phyloP scores from a whole-genome alignment of 768 basidiomycete species.

The Russula sp. region DNA sequence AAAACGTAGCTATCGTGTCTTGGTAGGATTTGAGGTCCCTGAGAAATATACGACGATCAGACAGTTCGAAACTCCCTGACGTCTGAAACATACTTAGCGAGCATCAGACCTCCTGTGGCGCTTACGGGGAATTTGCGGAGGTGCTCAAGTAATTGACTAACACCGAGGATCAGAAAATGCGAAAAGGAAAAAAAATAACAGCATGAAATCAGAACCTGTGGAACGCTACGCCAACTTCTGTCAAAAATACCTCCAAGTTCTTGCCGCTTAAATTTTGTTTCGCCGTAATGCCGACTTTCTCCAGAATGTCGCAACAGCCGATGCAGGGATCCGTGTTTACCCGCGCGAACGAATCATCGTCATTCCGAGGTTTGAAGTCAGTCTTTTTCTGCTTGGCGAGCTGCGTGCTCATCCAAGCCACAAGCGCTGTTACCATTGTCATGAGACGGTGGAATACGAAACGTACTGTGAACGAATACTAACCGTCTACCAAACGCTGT shows the following conservation, averaged over 20 bases:
- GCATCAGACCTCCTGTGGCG: conserved; percentile 94
- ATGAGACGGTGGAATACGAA: not conserved
- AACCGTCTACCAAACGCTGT: conserved; percentile 81
- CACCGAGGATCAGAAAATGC: conserved; percentile 3
- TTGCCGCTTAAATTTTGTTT: conserved; percentile 82
- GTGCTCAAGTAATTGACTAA: conserved; percentile 87
- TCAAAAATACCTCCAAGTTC: conserved; percentile 88
- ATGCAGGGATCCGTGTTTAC: conserved; percentile 94
- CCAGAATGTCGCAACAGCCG: conserved; percentile 79
- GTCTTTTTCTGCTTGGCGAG: conserved; percentile 91
- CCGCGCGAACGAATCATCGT: conserved; percentile 90
- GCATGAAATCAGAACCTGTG: conserved; percentile 56
- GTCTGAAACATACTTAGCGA: conserved; percentile 73
- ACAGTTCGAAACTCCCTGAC: too few relatives aligned
- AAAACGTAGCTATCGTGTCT: conserved; percentile 81
- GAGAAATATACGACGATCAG: conserved; percentile 15
- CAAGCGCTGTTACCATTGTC: conserved; percentile 48
- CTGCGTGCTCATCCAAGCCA: conserved; percentile 70
- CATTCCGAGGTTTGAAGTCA: conserved; percentile 96
- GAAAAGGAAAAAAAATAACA: not conserved
- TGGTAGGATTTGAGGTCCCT: conserved; percentile 98
- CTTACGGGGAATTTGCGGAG: conserved; percentile 95
- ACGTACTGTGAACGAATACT: conserved; percentile 32
- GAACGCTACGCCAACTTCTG: conserved; percentile 91
- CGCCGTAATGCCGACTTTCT: conserved; percentile 74